These are phyloP conservation scores for Backusella tarrabulga DNA, from an alignment of 192 early-diverging fungal genomes.

Conservation along the genomic window DNA sequence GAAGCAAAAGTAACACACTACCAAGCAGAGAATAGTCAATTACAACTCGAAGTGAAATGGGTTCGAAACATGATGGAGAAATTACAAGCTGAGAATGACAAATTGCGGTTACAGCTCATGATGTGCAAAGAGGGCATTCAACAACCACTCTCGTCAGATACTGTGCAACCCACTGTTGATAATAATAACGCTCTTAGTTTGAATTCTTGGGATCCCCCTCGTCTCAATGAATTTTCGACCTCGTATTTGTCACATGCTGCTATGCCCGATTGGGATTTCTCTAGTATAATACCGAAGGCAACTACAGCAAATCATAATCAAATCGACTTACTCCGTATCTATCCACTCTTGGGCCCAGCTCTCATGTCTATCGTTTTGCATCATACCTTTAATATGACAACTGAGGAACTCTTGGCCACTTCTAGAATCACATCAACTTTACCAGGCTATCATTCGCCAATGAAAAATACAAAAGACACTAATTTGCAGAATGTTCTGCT, in stretches of 20 bases:
- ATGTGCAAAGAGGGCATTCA: conserved; percentile 24
- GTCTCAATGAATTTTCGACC: not conserved
- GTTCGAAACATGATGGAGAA: conserved; percentile 23
- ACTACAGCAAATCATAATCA: not conserved
- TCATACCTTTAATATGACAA: conserved; percentile 15
- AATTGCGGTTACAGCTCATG: conserved; percentile 16
- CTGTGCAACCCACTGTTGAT: not conserved
- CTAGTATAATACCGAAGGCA: conserved; percentile 1
- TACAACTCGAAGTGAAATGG: conserved; percentile 30
- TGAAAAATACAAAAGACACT: not conserved
- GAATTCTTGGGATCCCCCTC: not conserved
- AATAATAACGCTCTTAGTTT: not conserved
- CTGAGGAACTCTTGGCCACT: not conserved
- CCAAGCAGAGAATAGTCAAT: conserved; percentile 31
- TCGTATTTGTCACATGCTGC: conserved; percentile 20
- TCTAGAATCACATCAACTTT: not conserved
- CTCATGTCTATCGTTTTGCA: conserved; percentile 27
- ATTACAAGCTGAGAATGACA: conserved; percentile 33
- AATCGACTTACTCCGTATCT: not conserved
- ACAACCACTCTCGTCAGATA: not conserved
- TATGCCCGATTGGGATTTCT: conserved; percentile 20
- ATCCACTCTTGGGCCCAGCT: conserved; percentile 23
- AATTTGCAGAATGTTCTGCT: not conserved
- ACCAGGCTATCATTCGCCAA: not conserved
- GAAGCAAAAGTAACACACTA: conserved; percentile 22